These are phyloP conservation scores for Pugionium dolabratum DNA, from an alignment of 345 rosid genomes.

Conservation along the genomic window DNA sequence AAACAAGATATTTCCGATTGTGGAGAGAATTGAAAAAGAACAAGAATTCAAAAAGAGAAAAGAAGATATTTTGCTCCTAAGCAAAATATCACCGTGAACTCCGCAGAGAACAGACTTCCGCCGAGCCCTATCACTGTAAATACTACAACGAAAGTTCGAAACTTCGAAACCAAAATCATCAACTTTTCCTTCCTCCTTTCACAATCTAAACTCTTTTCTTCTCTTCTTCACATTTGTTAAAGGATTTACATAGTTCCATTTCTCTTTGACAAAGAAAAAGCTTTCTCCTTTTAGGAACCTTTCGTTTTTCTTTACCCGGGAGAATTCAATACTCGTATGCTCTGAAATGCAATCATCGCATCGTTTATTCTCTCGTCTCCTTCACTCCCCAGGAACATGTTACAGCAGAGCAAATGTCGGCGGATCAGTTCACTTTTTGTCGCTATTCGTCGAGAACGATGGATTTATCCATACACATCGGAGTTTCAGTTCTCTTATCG, in stretches of 20 bases:
- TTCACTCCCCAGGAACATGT: conserved; percentile 43
- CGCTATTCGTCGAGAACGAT: conserved; percentile 26
- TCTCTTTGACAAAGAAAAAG: too few relatives aligned
- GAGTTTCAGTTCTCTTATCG: conserved; percentile 32
- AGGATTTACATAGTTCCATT: too few relatives aligned
- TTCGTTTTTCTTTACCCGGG: too few relatives aligned
- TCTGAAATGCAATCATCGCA: conserved; percentile 53
- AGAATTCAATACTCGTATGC: background rate
- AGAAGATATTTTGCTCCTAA: conserved; percentile 6
- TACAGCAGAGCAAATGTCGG: conserved; percentile 31
- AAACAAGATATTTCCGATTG: background rate
- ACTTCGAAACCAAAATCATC: too few relatives aligned
- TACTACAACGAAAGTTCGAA: too few relatives aligned
- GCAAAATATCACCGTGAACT: too few relatives aligned
- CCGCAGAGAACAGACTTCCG: conserved; percentile 27
- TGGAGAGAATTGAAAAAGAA: background rate
- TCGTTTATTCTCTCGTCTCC: conserved; percentile 55
- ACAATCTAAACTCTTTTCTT: too few relatives aligned
- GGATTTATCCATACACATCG: conserved; percentile 29
- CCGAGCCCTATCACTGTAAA: conserved; percentile 21
- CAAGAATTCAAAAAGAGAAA: background rate
- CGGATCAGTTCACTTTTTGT: conserved; percentile 28
- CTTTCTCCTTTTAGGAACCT: too few relatives aligned
- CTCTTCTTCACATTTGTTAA: too few relatives aligned
- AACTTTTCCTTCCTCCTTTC: too few relatives aligned